phyloP scores from a whole-genome alignment of 1,139 yeast genomes.

The Taphrina betulina region DNA sequence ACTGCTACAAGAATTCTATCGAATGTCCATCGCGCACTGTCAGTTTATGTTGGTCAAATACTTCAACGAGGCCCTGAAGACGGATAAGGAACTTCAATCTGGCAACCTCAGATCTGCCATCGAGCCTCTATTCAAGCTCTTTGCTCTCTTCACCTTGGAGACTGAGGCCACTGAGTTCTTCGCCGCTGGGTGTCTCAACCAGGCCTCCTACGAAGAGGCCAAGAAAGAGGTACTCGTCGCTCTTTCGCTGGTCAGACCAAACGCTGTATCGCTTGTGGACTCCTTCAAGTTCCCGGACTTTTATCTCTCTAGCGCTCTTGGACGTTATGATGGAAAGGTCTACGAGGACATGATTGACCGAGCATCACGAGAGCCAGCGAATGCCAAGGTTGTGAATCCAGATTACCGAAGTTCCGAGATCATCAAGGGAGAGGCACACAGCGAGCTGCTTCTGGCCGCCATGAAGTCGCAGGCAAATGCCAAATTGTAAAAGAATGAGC shows the following conservation, averaged over 20 bases:
- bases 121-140: conserved; percentile 23
- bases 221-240: conserved; percentile 19
- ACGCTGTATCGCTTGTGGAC: conserved; percentile 72
- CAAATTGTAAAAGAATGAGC: conserved; percentile 19
- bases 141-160: conserved; percentile 25
- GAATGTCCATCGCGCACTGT: conserved; percentile 31
- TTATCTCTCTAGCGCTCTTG: conserved; percentile 81
- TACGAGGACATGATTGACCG: conserved; percentile 32
- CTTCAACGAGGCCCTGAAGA: conserved; percentile 22
- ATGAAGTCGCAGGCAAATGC: conserved; percentile 32
- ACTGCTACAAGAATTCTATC: conserved; percentile 29
- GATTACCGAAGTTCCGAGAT: conserved; percentile 31
- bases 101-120: conserved; percentile 17
- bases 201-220: conserved; percentile 16
- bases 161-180: conserved; percentile 31
- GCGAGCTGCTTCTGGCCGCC: conserved; percentile 25
- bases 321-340: conserved; percentile 43
- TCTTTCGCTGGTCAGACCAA: conserved; percentile 28
- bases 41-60: conserved; percentile 32
- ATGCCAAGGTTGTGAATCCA: conserved; percentile 17
- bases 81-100: conserved; percentile 11
- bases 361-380: conserved; percentile 30
- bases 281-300: conserved; percentile 83
- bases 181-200: conserved; percentile 30
- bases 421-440: conserved; percentile 27